These are phyloP conservation scores for Elongisporangium senticosum DNA, from an alignment of 352 stramenopile species.

Conservation along the genomic window DNA sequence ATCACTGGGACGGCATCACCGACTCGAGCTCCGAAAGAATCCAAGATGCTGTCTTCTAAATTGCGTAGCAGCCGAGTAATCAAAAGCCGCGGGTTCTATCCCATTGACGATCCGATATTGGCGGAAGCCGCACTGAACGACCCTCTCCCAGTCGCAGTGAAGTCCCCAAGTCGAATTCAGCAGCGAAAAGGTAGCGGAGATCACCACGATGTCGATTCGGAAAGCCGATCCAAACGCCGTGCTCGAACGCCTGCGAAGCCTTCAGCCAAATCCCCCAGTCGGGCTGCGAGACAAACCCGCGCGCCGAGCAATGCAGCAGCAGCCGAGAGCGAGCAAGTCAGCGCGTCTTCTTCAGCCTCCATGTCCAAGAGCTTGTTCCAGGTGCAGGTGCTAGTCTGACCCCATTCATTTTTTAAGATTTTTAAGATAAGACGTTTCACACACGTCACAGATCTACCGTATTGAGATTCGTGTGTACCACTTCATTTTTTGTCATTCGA, in stretches of 20 bases:
- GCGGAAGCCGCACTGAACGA: slow-evolving; percentile 15
- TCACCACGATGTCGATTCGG: neutral
- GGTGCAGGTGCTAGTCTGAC: slow-evolving; percentile 55
- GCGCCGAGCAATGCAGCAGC: neutral
- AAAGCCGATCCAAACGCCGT: neutral
- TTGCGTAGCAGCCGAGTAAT: slow-evolving; percentile 64
- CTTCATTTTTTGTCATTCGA: neutral
- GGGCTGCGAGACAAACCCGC: neutral
- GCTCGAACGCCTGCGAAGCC: neutral
- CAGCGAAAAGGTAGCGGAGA: neutral
- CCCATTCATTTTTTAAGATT: neutral
- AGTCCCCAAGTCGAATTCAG: neutral
- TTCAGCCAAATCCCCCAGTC: neutral
- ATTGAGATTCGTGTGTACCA: slow-evolving; percentile 7
- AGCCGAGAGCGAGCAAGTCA: slow-evolving; percentile 13
- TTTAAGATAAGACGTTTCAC: slow-evolving; percentile 7
- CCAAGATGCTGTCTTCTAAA: neutral
- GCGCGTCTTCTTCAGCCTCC: slow-evolving; percentile 3
- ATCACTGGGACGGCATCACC: slow-evolving; percentile 35
- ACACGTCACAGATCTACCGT: slow-evolving; percentile 19
- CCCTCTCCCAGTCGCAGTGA: neutral
- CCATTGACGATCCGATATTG: slow-evolving; percentile 26
- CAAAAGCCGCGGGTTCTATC: slow-evolving; percentile 73
- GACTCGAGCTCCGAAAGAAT: slow-evolving; percentile 9
- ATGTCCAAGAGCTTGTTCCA: slow-evolving; percentile 40